These are phyloP conservation scores for Colletotrichum destructivum DNA, from an alignment of 2,329 filamentous ascomycete species.

Conservation along the genomic window DNA sequence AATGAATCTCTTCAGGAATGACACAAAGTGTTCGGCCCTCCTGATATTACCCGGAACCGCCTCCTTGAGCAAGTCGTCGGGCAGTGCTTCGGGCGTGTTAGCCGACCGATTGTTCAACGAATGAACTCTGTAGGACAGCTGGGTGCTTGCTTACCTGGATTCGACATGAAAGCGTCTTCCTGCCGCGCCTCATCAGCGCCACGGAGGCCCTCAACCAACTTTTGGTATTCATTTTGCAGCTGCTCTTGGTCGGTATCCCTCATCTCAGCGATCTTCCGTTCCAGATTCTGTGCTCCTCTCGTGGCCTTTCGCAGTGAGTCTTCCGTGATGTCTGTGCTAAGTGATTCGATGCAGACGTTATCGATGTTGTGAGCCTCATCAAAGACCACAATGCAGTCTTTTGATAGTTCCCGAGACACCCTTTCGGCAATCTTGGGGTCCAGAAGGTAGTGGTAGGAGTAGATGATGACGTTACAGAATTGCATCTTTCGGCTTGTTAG, in stretches of 20 bases:
- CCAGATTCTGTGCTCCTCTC: constrained; percentile 89
- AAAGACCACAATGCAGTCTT: constrained; percentile 98
- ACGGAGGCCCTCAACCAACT: constrained; percentile 91
- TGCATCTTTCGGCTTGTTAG: constrained; percentile 77
- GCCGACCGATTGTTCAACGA: constrained; percentile 3
- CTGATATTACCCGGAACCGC: constrained; percentile 97
- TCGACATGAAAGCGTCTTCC: constrained; percentile 97
- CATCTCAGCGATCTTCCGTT: constrained; percentile 93
- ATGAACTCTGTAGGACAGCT: background rate
- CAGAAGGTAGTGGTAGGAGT: constrained; percentile 98
- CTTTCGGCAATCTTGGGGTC: constrained; percentile 98
- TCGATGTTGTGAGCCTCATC: constrained; percentile 99
- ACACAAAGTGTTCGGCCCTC: constrained; percentile 94
- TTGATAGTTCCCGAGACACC: constrained; percentile 95
- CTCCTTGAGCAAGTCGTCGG: constrained; percentile 94
- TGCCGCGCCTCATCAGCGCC: constrained; percentile 91
- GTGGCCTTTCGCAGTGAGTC: constrained; percentile 94
- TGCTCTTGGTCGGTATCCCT: constrained; percentile 96
- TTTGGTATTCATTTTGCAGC: constrained; percentile 94
- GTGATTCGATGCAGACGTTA: constrained; percentile 97
- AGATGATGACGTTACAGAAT: constrained; percentile 99
- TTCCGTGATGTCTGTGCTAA: constrained; percentile 97
- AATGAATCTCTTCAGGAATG: constrained; percentile 95
- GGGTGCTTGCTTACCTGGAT: constrained; percentile 71
- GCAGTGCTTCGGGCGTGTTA: constrained; percentile 73